Conservation (phyloP, 2,329 filamentous ascomycete species). For the Cordyceps farinosa region DNA sequence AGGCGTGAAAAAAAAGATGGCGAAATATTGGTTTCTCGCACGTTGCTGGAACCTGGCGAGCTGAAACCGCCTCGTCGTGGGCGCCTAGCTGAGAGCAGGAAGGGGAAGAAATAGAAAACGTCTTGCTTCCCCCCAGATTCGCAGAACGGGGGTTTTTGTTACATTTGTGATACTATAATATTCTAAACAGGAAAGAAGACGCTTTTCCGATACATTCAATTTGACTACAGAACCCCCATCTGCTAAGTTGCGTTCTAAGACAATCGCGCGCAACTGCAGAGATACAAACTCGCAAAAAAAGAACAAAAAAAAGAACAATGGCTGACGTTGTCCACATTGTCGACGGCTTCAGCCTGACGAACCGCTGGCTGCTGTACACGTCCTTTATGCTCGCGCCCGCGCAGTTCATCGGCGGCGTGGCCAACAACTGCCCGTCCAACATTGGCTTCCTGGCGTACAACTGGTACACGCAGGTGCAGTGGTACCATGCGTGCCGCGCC, state of each 20-base stretch:
- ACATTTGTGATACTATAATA: neutral
- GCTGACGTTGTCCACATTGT: slow-evolving; percentile 15
- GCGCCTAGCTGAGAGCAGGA: neutral
- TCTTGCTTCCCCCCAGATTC: neutral
- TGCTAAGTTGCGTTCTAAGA: too few relatives aligned
- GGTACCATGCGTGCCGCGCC: slow-evolving; percentile 17
- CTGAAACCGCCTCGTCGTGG: slow-evolving; percentile 2
- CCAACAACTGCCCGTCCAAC: slow-evolving; percentile 20
- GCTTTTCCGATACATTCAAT: neutral
- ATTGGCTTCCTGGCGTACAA: slow-evolving; percentile 23
- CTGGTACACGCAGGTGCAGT: slow-evolving; percentile 22
- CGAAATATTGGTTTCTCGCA: neutral
- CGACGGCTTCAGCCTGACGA: slow-evolving; percentile 22
- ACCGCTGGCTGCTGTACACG: slow-evolving; percentile 21
- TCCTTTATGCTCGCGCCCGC: slow-evolving; percentile 20
- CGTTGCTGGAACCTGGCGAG: neutral
- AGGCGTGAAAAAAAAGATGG: neutral
- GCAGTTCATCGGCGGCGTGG: slow-evolving; percentile 18
- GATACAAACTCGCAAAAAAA: neutral
- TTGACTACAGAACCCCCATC: neutral
- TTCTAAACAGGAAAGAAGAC: neutral
- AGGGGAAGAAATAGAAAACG: neutral
- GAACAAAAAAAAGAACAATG: neutral
- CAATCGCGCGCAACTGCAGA: neutral
- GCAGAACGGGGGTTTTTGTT: neutral